Evolutionary conservation across 140 eudicot genomes (phyloP).

Genomic region (Anethum foeniculum): DNA sequence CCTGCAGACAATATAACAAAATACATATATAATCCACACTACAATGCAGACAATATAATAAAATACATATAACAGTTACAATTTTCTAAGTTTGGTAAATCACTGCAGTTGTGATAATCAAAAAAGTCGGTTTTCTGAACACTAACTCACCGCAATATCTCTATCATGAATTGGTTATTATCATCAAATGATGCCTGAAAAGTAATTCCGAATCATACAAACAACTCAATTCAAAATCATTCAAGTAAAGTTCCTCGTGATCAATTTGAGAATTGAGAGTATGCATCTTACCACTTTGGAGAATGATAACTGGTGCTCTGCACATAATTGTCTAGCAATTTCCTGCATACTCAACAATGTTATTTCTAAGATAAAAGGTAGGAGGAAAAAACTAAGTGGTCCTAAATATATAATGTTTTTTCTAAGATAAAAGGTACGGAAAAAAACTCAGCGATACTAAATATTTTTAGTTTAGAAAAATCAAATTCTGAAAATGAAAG

Average conservation of each 20-base stretch:
- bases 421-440: background rate
- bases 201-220: conserved; percentile 8
- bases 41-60: conserved; percentile 36
- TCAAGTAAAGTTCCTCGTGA: background rate
- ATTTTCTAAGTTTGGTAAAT: background rate
- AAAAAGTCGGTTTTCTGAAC: background rate
- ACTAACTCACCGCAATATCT: conserved; percentile 62
- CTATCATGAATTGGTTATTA: conserved; percentile 71
- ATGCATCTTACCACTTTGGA: conserved; percentile 68
- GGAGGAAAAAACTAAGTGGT: background rate
- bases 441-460: background rate
- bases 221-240: conserved; percentile 9
- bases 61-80: background rate
- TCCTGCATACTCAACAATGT: conserved; percentile 44
- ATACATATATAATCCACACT: conserved; percentile 62
- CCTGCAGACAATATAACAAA: conserved; percentile 30
- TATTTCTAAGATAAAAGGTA: background rate
- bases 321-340: conserved; percentile 79
- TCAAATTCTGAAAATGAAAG: background rate
- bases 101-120: background rate
- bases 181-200: conserved; percentile 94
- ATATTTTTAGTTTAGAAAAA: background rate
- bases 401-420: background rate
- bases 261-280: conserved; percentile 2
- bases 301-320: conserved; percentile 65